Base-by-base conservation (phyloP, 2,329 filamentous ascomycete genomes). In the Truncatella angustata region DNA sequence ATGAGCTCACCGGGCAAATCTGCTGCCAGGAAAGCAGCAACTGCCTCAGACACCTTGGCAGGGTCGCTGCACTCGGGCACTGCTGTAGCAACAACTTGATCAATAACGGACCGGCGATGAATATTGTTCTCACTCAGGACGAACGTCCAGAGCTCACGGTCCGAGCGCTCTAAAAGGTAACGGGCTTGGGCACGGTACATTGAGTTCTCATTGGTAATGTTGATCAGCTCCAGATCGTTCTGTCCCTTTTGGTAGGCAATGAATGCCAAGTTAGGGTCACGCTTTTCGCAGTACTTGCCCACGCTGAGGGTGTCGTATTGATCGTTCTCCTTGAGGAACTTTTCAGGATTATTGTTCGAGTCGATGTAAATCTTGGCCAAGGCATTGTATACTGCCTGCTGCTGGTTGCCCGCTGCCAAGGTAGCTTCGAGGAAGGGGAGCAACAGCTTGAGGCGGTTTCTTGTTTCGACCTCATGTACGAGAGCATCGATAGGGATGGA, bases 321-420 rank as follows among this genome's bases (percentile, higher is more conserved):
- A 65, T 97, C 91, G 67, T 99, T 99, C 74, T 97, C 91, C 76
- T 94, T 96, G 49, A 99, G 77, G 78, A 99, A 99, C 67, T 90
- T 90, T 79, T 99, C 94, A 0, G 94, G 94, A 69, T 97, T 91
- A 75, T 97, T 96, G 80, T 99, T 99, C 60, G 86, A 91, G 73
- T 99, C 94, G 53, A 99, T 99, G 75, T 99, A 99, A 62, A 99
- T 99, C 83, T 99, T 99, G 48, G 94, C 94, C 26, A 99, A 81
- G 5, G 94, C 95, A 60, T 99, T 97, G 80, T 89, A 97, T 16
- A 99, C 90, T 40, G 93, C 95, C 69, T 96, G 91, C 71, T 99
- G 92, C 70, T 96, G 89, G 74, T 96, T 97, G 40, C 94, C 94
- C 48, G 86, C 84, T 46, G 90, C 87, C 44, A 99, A 77, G 9